These are phyloP conservation scores for Boletellus emodensis DNA, from an alignment of 768 basidiomycete species.

Conservation along the genomic window DNA sequence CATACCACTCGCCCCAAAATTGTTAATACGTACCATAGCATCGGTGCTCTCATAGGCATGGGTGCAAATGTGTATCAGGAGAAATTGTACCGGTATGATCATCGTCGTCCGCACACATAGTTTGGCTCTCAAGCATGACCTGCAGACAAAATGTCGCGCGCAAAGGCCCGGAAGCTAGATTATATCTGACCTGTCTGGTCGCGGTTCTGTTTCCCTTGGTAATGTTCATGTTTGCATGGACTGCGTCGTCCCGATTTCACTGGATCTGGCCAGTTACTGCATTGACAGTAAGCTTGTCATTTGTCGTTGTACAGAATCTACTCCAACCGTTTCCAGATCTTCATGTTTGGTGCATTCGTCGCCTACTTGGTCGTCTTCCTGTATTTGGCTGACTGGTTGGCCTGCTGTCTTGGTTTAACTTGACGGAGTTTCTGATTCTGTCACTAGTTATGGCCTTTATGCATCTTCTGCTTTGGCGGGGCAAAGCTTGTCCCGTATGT, in stretches of 20 bases:
- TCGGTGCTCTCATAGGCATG: constrained; percentile 49
- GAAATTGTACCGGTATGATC: constrained; percentile 39
- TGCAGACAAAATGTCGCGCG: constrained; percentile 25
- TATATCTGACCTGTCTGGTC: constrained; percentile 52
- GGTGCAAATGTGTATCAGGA: constrained; percentile 44
- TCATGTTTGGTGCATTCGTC: constrained; percentile 47
- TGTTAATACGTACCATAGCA: constrained; percentile 31
- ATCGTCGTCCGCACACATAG: not conserved
- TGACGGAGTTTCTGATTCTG: not conserved
- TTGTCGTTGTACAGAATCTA: not conserved
- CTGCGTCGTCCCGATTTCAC: constrained; percentile 46
- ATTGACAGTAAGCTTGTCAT: constrained; percentile 5
- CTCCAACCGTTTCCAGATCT: constrained; percentile 33
- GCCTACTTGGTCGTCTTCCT: constrained; percentile 55
- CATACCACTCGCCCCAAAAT: not conserved
- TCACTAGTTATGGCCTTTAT: constrained; percentile 47
- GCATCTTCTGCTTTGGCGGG: constrained; percentile 66
- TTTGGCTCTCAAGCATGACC: constrained; percentile 23
- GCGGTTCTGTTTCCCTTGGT: constrained; percentile 49
- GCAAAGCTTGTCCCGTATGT: constrained; percentile 53
- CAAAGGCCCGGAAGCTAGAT: constrained; percentile 50
- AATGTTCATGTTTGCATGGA: constrained; percentile 73
- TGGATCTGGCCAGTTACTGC: constrained; percentile 49
- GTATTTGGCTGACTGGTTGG: constrained; percentile 58
- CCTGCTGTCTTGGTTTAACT: not conserved